Conservation (phyloP, 2,329 filamentous ascomycete genomes). For the Clonostachys chloroleuca region DNA sequence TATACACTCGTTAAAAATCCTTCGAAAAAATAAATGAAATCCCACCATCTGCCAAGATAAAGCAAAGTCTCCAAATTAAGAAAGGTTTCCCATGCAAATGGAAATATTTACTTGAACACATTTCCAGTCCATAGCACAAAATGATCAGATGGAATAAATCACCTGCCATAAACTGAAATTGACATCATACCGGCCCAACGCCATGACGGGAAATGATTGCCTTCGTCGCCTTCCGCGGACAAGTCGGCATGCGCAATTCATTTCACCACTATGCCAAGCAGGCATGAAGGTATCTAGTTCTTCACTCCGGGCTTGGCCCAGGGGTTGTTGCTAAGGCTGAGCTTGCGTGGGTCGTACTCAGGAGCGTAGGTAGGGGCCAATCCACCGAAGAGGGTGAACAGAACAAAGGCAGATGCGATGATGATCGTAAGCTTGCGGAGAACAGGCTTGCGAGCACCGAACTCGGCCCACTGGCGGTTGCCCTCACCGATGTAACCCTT, state of each 20-base stretch:
- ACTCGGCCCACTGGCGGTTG: constrained; percentile 79
- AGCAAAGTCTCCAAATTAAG: constrained; percentile 20
- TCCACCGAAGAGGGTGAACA: constrained; percentile 68
- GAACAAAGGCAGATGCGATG: constrained; percentile 51
- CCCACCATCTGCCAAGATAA: neutral
- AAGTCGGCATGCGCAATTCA: too few relatives aligned
- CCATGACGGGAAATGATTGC: too few relatives aligned
- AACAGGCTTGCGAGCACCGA: constrained; percentile 71
- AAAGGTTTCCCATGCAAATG: constrained; percentile 12
- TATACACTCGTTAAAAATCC: constrained; percentile 20
- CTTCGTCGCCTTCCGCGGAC: too few relatives aligned
- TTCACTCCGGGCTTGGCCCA: too few relatives aligned
- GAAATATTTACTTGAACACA: constrained; percentile 15
- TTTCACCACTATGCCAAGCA: too few relatives aligned
- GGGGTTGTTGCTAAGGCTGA: constrained; percentile 17
- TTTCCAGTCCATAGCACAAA: constrained; percentile 5
- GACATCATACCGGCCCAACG: neutral
- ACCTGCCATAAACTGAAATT: constrained; percentile 9
- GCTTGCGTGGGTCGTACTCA: constrained; percentile 46
- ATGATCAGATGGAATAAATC: constrained; percentile 3
- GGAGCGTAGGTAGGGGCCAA: constrained; percentile 57
- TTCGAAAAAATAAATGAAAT: neutral
- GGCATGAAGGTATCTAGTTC: too few relatives aligned
- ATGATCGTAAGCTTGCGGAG: constrained; percentile 76
- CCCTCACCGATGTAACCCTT: constrained; percentile 73